Evolutionary conservation across 768 basidiomycete species (phyloP).

Genomic region (Lactifluus subvellereus): DNA sequence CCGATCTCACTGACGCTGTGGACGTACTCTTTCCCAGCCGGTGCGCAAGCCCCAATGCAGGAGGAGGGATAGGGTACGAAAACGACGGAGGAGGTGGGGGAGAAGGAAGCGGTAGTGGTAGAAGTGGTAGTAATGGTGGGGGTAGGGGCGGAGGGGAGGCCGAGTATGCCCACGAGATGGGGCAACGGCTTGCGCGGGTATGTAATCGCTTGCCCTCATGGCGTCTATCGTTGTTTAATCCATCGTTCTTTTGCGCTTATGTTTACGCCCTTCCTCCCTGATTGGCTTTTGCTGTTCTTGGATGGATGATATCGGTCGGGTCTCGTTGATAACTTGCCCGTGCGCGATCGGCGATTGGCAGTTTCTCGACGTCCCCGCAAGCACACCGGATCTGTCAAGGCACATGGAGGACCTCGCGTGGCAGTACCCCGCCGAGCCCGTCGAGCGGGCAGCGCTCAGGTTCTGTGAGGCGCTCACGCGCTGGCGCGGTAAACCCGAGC

Average conservation of each 20-base stretch:
- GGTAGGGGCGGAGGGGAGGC: slow-evolving; percentile 51
- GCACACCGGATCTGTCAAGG: slow-evolving; percentile 68
- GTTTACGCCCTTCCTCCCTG: slow-evolving; percentile 7
- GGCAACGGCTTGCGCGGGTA: slow-evolving; percentile 61
- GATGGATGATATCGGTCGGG: neutral
- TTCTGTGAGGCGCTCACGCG: slow-evolving; percentile 78
- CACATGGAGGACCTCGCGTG: slow-evolving; percentile 76
- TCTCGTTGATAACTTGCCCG: neutral
- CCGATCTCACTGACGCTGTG: slow-evolving; percentile 57
- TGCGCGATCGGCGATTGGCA: slow-evolving; percentile 27
- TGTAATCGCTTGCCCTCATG: slow-evolving; percentile 28
- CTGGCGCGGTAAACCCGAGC: slow-evolving; percentile 82
- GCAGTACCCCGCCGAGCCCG: slow-evolving; percentile 76
- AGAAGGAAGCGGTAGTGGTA: slow-evolving; percentile 72
- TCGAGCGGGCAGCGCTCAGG: slow-evolving; percentile 69
- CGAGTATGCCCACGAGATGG: slow-evolving; percentile 74
- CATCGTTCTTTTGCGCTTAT: neutral
- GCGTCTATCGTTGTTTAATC: slow-evolving; percentile 2
- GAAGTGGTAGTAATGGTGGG: slow-evolving; percentile 30
- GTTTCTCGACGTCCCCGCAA: slow-evolving; percentile 72
- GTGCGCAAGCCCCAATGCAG: slow-evolving; percentile 28
- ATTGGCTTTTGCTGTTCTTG: neutral
- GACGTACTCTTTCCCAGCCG: slow-evolving; percentile 59
- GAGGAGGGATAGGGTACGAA: slow-evolving; percentile 27
- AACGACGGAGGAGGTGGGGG: slow-evolving; percentile 41